Evolutionary conservation across 2,329 filamentous ascomycete species (phyloP).

Genomic region (Sarocladium brachiariae): DNA sequence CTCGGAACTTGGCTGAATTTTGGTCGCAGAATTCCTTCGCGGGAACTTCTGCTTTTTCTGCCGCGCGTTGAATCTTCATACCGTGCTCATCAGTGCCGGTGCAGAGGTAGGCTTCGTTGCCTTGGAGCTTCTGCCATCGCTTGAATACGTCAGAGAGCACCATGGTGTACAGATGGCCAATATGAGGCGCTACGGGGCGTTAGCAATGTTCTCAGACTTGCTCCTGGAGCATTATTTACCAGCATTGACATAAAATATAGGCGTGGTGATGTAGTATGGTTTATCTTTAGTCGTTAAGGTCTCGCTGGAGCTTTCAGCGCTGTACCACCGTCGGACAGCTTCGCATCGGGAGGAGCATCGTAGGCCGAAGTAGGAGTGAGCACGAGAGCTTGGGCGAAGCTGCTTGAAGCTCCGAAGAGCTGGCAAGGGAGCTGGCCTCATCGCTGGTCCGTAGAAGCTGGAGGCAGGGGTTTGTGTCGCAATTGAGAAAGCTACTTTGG

Average conservation of each 20-base stretch:
- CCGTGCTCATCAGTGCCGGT: conserved; percentile 98
- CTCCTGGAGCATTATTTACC: conserved; percentile 38
- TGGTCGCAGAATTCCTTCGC: conserved; percentile 85
- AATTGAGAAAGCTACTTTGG: not conserved
- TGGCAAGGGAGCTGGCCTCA: conserved; percentile 23
- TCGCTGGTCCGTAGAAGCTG: conserved; percentile 12
- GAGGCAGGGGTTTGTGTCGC: not conserved
- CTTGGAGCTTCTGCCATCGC: conserved; percentile 77
- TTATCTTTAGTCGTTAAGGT: conserved; percentile 39
- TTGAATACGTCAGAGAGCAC: conserved; percentile 87
- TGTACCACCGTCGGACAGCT: conserved; percentile 23
- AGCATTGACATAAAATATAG: conserved; percentile 98
- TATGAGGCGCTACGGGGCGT: conserved; percentile 64
- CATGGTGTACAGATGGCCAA: conserved; percentile 93
- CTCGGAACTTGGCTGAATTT: conserved; percentile 72
- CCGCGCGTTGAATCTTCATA: conserved; percentile 91
- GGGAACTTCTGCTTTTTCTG: conserved; percentile 59
- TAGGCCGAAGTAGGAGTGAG: conserved; percentile 21
- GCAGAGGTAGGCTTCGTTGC: conserved; percentile 63
- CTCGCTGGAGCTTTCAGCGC: conserved; percentile 20
- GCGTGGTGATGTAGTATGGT: conserved; percentile 91
- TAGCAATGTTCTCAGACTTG: not conserved
- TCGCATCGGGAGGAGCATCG: conserved; percentile 20
- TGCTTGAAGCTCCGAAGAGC: conserved; percentile 19
- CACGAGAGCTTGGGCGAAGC: conserved; percentile 14